Conservation (phyloP, 345 rosid species). For the Eutrema heterophyllum region DNA sequence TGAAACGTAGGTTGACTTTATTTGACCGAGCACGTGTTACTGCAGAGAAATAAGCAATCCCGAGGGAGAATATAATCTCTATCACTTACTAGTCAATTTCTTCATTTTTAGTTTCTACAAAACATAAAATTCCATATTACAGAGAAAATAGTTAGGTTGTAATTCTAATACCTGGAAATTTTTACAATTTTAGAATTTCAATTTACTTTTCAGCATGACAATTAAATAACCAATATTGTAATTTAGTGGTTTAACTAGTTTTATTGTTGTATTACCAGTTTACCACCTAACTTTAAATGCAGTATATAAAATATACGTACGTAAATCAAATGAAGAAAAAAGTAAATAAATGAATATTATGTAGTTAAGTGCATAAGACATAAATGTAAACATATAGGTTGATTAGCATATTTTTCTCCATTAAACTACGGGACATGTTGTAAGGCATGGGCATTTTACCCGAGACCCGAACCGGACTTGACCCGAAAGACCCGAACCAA, state of each 20-base stretch:
- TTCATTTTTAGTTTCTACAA: slow-evolving; percentile 2
- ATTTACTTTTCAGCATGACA: background rate
- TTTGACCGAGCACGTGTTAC: slow-evolving; percentile 15
- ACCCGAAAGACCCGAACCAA: too few relatives aligned
- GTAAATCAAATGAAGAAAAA: background rate
- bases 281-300: background rate
- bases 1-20: background rate
- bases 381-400: background rate
- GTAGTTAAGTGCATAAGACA: too few relatives aligned
- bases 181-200: background rate
- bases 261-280: too few relatives aligned
- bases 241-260: background rate
- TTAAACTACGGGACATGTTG: too few relatives aligned
- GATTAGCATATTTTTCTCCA: too few relatives aligned
- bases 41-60: slow-evolving; percentile 27
- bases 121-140: background rate
- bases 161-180: background rate
- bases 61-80: slow-evolving; percentile 24
- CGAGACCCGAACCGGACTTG: too few relatives aligned
- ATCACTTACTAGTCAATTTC: background rate
- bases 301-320: background rate
- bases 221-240: background rate
- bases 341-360: background rate
- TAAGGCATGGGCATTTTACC: too few relatives aligned
- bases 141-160: background rate